Base-by-base conservation (phyloP, 306 rosid genomes). In the Morella rubra region DNA sequence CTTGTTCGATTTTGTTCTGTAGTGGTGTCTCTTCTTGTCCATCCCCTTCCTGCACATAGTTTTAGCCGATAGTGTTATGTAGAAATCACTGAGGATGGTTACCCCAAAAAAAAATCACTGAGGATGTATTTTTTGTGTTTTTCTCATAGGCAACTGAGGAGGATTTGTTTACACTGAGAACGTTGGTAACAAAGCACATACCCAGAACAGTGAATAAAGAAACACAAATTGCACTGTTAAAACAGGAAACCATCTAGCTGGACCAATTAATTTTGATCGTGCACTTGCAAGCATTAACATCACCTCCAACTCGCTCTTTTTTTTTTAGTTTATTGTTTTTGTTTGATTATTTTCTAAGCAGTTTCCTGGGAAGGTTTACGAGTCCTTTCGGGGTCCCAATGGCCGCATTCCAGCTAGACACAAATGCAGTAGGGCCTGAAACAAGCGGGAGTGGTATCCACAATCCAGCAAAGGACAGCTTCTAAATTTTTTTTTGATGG, bases 1-100 rank as follows among this genome's bases (percentile, higher is more conserved):
- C 12, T 41, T 0, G 11, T 46, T 74, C 14, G 76, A 40, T 65
- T 19, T 64, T 76, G 78, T 72, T 76, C 44, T 5, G 42, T 24
- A 59, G 44, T 12, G n/a, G 27, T 59, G 3, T 58, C 32, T 58
- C 55, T 42, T 4, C 44, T 61, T 41, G 58, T 12, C 41, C 45
- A 61, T 45, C 77, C 6, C 71, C 37, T 2, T 75, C 8, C 18
- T 75, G 60, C 32, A 18, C 45, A 50, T 18, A 69, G 49, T n/a
- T 77, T 60, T 55, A 46, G 37, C 2, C 18, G 68, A 6, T 5
- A 44, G 20, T 20, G 53, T 49, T 49, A 9, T 49, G 53, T 49
- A 11, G 53, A 9, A 12, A 49, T 49, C 16, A 49, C 4, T 49
- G 15, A 49, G 53, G 53, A 49, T 49, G 37, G 37, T 32, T 32